These are phyloP conservation scores for Ceriops zippeliana DNA, from an alignment of 345 rosid genomes.

Conservation along the genomic window DNA sequence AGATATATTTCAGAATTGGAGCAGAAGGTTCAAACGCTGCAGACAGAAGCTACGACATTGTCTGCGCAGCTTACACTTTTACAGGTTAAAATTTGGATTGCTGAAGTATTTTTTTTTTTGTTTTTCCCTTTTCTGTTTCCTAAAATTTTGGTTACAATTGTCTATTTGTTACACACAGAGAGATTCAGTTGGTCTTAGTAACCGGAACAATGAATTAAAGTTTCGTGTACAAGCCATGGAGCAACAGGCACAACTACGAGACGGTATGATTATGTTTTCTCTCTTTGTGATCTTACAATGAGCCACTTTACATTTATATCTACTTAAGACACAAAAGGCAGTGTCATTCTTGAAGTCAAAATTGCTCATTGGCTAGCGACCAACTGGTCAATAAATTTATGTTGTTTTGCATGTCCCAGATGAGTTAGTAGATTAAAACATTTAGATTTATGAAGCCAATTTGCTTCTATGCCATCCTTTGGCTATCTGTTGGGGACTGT, in stretches of 20 bases:
- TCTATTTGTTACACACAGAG: conserved; percentile 42
- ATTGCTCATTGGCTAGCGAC: no score
- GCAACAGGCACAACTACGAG: conserved; percentile 91
- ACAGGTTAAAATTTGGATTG: conserved; percentile 45
- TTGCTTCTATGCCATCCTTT: no score
- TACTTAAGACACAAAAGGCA: no score
- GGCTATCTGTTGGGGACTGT: no score
- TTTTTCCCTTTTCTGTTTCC: conserved; percentile 3
- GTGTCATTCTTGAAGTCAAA: no score
- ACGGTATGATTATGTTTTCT: conserved; percentile 43
- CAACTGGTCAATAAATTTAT: no score
- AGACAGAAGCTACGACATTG: conserved; percentile 92
- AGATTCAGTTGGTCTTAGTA: conserved; percentile 87
- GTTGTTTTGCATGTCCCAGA: no score
- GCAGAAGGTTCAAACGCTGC: conserved; percentile 95
- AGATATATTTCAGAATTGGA: conserved; percentile 86
- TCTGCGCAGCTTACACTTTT: conserved; percentile 92
- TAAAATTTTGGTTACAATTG: neutral
- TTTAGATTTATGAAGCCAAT: no score
- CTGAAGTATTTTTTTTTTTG: neutral
- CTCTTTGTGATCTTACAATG: no score
- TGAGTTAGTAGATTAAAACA: no score
- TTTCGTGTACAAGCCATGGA: conserved; percentile 98
- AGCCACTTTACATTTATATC: neutral
- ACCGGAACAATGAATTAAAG: conserved; percentile 88